Percentiles rank a stretch among this genome's conserved stretches.
Evolutionary conservation across 495 filamentous ascomycete genomes (phyloP).

Genomic region (Penicillium arizonense): DNA sequence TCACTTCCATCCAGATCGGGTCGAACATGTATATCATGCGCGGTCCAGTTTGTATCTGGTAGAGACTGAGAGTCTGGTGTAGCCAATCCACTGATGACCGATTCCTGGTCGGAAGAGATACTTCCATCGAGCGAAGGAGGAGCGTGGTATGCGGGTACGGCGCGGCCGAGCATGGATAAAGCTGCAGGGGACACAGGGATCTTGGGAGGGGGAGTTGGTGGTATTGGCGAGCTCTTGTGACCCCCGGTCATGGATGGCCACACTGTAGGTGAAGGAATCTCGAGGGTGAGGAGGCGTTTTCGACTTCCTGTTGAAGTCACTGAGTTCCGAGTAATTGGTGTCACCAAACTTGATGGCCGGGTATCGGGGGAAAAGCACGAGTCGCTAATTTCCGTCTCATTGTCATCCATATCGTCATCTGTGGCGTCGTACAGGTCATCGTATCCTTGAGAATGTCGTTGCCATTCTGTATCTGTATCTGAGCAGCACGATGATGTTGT

Average conservation of each 20-base stretch:
- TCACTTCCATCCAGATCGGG: constrained; percentile 29
- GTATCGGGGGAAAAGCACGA: constrained; percentile 45
- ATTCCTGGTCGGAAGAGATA: constrained; percentile 79
- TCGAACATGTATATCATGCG: constrained; percentile 34
- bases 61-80: constrained; percentile 70
- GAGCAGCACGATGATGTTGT: constrained; percentile 40
- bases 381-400: constrained; percentile 46
- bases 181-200: constrained; percentile 75
- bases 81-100: constrained; percentile 70
- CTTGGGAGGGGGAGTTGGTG: constrained; percentile 72
- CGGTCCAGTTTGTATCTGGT: constrained; percentile 47
- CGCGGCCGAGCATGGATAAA: constrained; percentile 63
- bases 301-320: constrained; percentile 39
- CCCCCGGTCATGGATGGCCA: constrained; percentile 57
- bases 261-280: constrained; percentile 65
- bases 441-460: constrained; percentile 58
- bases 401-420: constrained; percentile 55
- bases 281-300: constrained; percentile 61
- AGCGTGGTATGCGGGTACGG: constrained; percentile 70
- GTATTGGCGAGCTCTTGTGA: constrained; percentile 62
- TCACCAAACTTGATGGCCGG: constrained; percentile 39
- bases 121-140: constrained; percentile 89
- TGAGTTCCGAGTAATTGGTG: constrained; percentile 39
- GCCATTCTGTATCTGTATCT: constrained; percentile 45
- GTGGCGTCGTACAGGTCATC: constrained; percentile 86